Evolutionary conservation across 2,329 filamentous ascomycete genomes (phyloP), one percentile per base, ranked within the genome.

Genomic region (Claviceps sp.): DNA sequence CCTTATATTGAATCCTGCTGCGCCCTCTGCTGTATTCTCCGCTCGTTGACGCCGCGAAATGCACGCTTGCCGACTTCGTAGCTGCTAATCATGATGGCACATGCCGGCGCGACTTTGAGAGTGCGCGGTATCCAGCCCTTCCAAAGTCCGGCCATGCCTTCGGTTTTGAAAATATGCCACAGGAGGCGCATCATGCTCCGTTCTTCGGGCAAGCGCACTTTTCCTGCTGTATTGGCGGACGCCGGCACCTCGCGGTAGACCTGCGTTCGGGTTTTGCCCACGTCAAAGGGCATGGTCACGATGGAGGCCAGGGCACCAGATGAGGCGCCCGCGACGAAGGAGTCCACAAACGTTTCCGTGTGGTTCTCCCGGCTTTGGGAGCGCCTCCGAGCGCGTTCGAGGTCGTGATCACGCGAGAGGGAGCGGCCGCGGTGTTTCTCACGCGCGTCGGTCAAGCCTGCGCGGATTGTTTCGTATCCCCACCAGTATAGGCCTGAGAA

Each of bases 401-500:
- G 67, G 53, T 4, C 69, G 65, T 16, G 69, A 68, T 26, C 61
- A 64, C 68, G 48, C 2, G 54, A 42, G 6, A 73, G 53, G 1
- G 64, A 60, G 39, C 70, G 69, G 0, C 74, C 75, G 26, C 71
- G 66, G 24, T 68, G 64, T 49, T 72, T 70, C 63, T 76, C 79
- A 57, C 89, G 82, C 48, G 80, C 69, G 59, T 90, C 83, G 1
- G 82, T 85, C 53, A 97, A 69, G 50, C 72, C 71, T 24, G 82
- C 81, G 50, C 89, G 82, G 52, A 91, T 83, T 17, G 80, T 82
- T 71, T 98, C 93, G 65, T 98, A 98, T 13, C 93, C 91, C 82
- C 87, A 94, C 93, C 93, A 98, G 72, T 98, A 98, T 45, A 98
- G 78, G 3, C 87, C 93, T 1, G 91, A 97, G 63, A 98, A 98